A percentile compares a stretch with the other conserved stretches of the same genome.
phyloP scores from a whole-genome alignment of 2,329 filamentous ascomycete species.

The Graphiopsis chlorocephala region DNA sequence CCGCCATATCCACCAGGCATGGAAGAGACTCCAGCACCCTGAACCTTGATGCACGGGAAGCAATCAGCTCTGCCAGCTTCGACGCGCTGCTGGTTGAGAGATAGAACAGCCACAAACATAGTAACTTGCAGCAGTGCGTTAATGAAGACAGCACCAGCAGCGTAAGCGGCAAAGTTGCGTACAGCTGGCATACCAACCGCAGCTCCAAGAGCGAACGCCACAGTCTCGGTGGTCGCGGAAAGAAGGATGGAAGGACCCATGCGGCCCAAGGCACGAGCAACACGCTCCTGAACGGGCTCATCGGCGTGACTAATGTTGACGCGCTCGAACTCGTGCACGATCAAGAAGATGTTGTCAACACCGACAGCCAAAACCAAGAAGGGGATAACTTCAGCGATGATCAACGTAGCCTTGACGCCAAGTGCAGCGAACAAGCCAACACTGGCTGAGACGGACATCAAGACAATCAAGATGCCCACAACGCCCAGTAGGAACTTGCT shows the following conservation, averaged over 20 bases:
- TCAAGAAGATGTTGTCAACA: slow-evolving; percentile 98
- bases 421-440: slow-evolving; percentile 91
- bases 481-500: slow-evolving; percentile 97
- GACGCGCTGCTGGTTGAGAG: slow-evolving; percentile 86
- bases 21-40: slow-evolving; percentile 65
- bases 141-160: slow-evolving; percentile 92
- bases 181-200: slow-evolving; percentile 98
- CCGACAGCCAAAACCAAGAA: slow-evolving; percentile 95
- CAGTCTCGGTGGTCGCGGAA: slow-evolving; percentile 90
- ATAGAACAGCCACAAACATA: slow-evolving; percentile 89
- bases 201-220: slow-evolving; percentile 86
- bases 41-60: slow-evolving; percentile 82
- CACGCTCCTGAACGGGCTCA: slow-evolving; percentile 78
- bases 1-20: slow-evolving; percentile 60
- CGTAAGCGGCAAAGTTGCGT: slow-evolving; percentile 94
- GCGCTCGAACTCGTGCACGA: slow-evolving; percentile 95
- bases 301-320: slow-evolving; percentile 91
- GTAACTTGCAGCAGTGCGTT: slow-evolving; percentile 97
- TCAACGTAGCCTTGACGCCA: slow-evolving; percentile 90
- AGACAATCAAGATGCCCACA: slow-evolving; percentile 87
- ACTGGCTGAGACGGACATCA: slow-evolving; percentile 95
- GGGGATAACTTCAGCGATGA: slow-evolving; percentile 97
- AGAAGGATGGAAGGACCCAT: slow-evolving; percentile 97
- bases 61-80: slow-evolving; percentile 88
- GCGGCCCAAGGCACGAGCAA: slow-evolving; percentile 83